A percentile compares a stretch with the other conserved stretches of the same genome.
Evolutionary conservation across 2,329 filamentous ascomycete genomes (phyloP).

Genomic region (Ophiocordyceps robertsii): DNA sequence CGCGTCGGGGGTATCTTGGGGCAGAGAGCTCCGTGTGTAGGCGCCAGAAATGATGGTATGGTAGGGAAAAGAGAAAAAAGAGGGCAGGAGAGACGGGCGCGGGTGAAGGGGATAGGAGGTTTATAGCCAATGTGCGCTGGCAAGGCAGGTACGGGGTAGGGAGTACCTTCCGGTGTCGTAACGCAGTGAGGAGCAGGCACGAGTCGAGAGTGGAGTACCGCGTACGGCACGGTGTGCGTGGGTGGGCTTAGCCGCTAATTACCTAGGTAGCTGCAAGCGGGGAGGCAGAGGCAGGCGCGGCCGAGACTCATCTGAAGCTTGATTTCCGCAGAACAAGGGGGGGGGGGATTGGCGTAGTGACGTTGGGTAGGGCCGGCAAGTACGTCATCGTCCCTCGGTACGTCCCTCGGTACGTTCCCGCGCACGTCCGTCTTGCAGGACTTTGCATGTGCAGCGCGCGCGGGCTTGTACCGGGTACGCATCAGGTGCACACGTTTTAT

Average conservation of each 20-base stretch:
- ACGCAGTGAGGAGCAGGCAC: too few relatives aligned
- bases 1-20: background rate
- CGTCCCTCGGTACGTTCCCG: background rate
- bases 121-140: slow-evolving; percentile 7
- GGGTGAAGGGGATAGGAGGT: slow-evolving; percentile 3
- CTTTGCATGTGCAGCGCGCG: too few relatives aligned
- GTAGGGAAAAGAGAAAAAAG: background rate
- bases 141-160: background rate
- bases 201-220: too few relatives aligned
- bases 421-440: background rate
- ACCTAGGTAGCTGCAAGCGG: slow-evolving; percentile 1
- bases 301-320: slow-evolving; percentile 6
- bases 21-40: background rate
- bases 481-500: too few relatives aligned
- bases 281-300: background rate
- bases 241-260: too few relatives aligned
- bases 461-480: too few relatives aligned
- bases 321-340: slow-evolving; percentile 4
- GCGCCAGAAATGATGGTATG: background rate
- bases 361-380: slow-evolving; percentile 17
- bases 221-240: too few relatives aligned
- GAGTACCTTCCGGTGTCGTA: background rate
- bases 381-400: slow-evolving; percentile 17
- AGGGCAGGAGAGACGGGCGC: background rate
- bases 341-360: slow-evolving; percentile 12